Evolutionary conservation across 257 asterid species (phyloP), one percentile per base, ranked within the genome.

Genomic region (Solanum corneliomulleri): DNA sequence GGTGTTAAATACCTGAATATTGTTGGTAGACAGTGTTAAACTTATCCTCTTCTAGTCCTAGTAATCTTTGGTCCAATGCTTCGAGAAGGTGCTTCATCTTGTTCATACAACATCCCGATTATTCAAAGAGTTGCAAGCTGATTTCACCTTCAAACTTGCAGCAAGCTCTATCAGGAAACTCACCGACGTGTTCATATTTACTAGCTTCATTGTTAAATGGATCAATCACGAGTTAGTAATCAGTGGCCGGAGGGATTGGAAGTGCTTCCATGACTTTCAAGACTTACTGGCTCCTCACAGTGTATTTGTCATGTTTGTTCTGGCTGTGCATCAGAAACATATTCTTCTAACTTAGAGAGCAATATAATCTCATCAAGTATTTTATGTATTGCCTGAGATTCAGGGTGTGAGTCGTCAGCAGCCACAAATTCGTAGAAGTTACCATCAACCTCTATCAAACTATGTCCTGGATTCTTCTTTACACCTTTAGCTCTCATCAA

Each of bases 381-480:
- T 85, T 68, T 90, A 86, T 92, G 89, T 86, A 95, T 94, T 33
- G 91, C 91, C 88, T 88, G 35, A 7, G 93, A 87, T 35, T 87
- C 85, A 6, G 91, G 94, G 85, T 95, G 97, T 8, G 92, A 91
- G 86, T 91, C 90, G 29, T 93, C 98, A 71, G 93, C 95, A 15
- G 88, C 95, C 82, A 94, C 89, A 92, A 95, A 95, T 86, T 93
- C 95, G 31, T 94, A 97, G 84, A 92, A 92, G 85, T 71, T 86
- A 20, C 97, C 95, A 58, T 91, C 95, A 56, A 94, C 93, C 93
- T 94, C 97, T 81, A 95, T 91, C 18, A 88, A 93, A 92, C 98
- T 95, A 44, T 89, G 89, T 44, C 98, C 98, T 2, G 94, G 95
- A 42, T 86, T 92, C 88, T 95, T 95, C 93, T 90, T 93, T 37